Percentiles rank a stretch among this genome's conserved stretches.
Evolutionary conservation across 176 grass and related monocot genomes (phyloP).

Genomic region (Lolium multiflorum): DNA sequence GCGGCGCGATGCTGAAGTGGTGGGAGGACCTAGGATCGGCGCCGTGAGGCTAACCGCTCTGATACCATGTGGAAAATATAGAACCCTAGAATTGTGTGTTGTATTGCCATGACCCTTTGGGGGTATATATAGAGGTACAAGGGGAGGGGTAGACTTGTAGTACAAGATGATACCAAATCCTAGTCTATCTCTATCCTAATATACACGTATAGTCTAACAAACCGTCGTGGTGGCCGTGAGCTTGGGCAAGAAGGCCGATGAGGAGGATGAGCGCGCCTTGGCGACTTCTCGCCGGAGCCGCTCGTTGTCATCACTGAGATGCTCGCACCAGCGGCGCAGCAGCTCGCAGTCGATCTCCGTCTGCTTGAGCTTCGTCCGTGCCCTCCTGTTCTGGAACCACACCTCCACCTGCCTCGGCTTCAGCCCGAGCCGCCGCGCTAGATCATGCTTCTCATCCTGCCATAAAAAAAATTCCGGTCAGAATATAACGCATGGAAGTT

Average conservation of each 20-base stretch:
- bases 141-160: too few species aligned
- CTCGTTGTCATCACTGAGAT: conserved; percentile 57
- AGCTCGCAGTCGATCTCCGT: conserved; percentile 62
- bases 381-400: conserved; percentile 64
- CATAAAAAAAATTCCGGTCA: background rate
- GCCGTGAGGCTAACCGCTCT: too few species aligned
- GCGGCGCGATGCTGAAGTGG: too few species aligned
- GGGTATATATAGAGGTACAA: too few species aligned
- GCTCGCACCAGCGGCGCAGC: conserved; percentile 58
- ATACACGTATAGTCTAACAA: too few species aligned
- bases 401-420: conserved; percentile 65
- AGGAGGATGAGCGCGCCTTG: conserved; percentile 7
- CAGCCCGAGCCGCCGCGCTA: conserved; percentile 32
- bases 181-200: too few species aligned
- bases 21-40: too few species aligned
- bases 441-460: conserved; percentile 54
- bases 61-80: too few species aligned
- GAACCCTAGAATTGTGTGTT: too few species aligned
- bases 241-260: background rate
- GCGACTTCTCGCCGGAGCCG: conserved; percentile 48
- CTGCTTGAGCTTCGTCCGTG: conserved; percentile 65
- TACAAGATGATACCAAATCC: too few species aligned
- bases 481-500: background rate
- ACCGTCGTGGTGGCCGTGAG: background rate
- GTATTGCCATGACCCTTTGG: too few species aligned